Percentiles rank a stretch among this genome's conserved stretches.
Evolutionary conservation across 176 grass and related monocot species (phyloP).

Genomic region (Hsuehochloa calcarea): DNA sequence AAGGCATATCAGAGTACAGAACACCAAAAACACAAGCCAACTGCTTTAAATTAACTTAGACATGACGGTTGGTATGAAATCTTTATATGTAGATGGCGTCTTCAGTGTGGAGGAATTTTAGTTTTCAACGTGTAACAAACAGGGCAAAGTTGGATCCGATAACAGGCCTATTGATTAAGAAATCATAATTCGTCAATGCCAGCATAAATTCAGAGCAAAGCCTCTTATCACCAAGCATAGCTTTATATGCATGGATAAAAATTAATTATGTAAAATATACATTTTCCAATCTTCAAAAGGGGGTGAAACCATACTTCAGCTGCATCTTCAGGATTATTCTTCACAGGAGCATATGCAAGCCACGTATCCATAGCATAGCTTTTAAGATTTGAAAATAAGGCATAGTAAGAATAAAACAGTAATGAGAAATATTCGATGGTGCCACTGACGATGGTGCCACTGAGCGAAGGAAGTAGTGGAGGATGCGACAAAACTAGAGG

Average conservation of each 20-base stretch:
- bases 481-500: no score
- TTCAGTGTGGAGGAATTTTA: neutral
- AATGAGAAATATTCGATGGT: no score
- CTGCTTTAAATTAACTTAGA: neutral
- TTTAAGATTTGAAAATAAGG: slow-evolving; percentile 10
- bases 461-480: no score
- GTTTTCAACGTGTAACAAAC: neutral
- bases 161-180: neutral
- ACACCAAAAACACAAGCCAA: neutral
- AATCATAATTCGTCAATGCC: neutral
- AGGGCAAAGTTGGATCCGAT: neutral
- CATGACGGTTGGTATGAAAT: neutral
- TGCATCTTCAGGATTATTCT: slow-evolving; percentile 97
- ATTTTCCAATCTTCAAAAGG: neutral
- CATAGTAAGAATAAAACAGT: neutral
- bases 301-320: slow-evolving; percentile 65
- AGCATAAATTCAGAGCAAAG: neutral
- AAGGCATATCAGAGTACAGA: slow-evolving; percentile 20
- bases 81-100: neutral
- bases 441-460: no score
- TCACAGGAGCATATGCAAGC: slow-evolving; percentile 96
- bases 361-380: slow-evolving; percentile 86
- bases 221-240: neutral
- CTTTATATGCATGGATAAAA: neutral
- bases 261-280: neutral